Conservation (phyloP, 306 rosid species). For the Acacia melanoxylon region DNA sequence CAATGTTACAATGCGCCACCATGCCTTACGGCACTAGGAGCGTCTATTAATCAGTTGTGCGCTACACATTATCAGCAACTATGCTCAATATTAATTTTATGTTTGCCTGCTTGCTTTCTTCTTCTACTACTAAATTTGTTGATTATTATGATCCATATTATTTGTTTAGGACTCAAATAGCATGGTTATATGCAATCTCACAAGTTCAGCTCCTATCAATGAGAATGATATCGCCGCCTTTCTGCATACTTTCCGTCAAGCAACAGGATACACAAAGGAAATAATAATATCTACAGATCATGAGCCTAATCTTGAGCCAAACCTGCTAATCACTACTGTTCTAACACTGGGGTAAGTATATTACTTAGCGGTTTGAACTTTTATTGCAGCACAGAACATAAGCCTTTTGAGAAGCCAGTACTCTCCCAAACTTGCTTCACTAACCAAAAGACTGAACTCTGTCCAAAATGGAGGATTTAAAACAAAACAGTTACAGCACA, state of each 20-base stretch:
- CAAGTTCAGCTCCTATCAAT: slow-evolving; percentile 55
- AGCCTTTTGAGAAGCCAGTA: not conserved
- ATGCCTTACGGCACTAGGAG: not conserved
- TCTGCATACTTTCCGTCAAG: slow-evolving; percentile 65
- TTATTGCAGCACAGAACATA: not conserved
- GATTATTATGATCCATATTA: slow-evolving; percentile 1
- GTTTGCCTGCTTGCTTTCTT: slow-evolving; percentile 21
- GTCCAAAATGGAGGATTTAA: not conserved
- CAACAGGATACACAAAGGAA: slow-evolving; percentile 57
- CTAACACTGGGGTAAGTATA: slow-evolving; percentile 69
- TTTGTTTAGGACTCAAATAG: slow-evolving; percentile 66
- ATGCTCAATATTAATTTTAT: slow-evolving; percentile 18
- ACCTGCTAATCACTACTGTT: slow-evolving; percentile 72
- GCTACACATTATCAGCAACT: not conserved
- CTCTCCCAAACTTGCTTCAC: not conserved
- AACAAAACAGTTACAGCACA: not conserved
- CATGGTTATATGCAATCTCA: slow-evolving; percentile 63
- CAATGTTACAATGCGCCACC: not conserved
- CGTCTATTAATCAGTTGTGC: too few species aligned
- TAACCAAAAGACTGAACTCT: not conserved
- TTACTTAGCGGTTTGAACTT: slow-evolving; percentile 27
- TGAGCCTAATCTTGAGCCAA: slow-evolving; percentile 78
- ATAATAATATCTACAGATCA: slow-evolving; percentile 56
- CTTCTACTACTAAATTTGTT: slow-evolving; percentile 10
- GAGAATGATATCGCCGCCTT: slow-evolving; percentile 48